phyloP scores from a whole-genome alignment of 345 rosid genomes.

The Ailanthus altissimus region DNA sequence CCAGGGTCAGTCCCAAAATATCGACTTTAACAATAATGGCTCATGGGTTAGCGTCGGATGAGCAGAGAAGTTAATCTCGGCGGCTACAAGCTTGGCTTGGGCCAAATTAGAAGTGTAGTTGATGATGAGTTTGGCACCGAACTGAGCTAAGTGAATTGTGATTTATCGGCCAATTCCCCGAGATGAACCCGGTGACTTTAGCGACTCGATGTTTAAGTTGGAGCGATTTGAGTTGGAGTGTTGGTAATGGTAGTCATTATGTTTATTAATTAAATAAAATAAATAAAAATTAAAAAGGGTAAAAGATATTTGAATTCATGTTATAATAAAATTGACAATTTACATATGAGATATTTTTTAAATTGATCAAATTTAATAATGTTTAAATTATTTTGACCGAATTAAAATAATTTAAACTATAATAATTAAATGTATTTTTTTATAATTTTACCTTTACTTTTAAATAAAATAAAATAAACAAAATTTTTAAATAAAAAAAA shows the following conservation, averaged over 20 bases:
- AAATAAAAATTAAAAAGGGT: too few relatives aligned
- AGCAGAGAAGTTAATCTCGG: conserved; percentile 28
- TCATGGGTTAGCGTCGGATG: conserved; percentile 11
- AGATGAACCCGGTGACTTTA: conserved; percentile 36
- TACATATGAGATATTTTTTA: too few relatives aligned
- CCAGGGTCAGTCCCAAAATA: conserved; percentile 35
- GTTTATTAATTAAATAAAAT: too few relatives aligned
- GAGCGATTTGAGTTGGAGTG: background rate
- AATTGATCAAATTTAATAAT: too few relatives aligned
- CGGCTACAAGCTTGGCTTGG: conserved; percentile 32
- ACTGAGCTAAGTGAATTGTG: conserved; percentile 30
- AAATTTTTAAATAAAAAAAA: too few relatives aligned
- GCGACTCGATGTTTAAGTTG: conserved; percentile 35
- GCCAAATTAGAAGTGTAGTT: conserved; percentile 34
- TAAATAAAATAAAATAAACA: too few relatives aligned
- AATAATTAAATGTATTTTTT: too few relatives aligned
- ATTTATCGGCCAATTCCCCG: conserved; percentile 38
- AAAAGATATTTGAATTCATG: too few relatives aligned
- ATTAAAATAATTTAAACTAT: too few relatives aligned
- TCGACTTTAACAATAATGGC: conserved; percentile 30
- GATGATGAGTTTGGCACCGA: conserved; percentile 40
- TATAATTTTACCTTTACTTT: too few relatives aligned
- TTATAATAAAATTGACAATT: too few relatives aligned
- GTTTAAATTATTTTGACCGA: too few relatives aligned
- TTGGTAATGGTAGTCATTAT: conserved; percentile 8